Evolutionary conservation across 2,329 filamentous ascomycete species (phyloP).

Genomic region (Coniochaeta sp.): DNA sequence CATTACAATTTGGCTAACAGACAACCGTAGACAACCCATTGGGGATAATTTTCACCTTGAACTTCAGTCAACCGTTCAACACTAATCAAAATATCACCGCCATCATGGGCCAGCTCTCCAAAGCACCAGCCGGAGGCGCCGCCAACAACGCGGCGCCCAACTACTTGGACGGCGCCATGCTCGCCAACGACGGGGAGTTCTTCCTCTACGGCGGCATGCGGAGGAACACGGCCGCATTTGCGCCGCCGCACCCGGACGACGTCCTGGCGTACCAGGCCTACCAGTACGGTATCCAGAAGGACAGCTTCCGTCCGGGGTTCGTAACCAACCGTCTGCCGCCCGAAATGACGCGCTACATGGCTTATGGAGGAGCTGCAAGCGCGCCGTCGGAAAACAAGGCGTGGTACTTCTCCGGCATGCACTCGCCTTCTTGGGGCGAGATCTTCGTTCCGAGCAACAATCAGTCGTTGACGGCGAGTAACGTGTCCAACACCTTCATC

Average conservation of each 20-base stretch:
- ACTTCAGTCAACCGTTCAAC: constrained; percentile 51
- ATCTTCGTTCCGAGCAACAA: constrained; percentile 33
- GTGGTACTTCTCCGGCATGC: constrained; percentile 64
- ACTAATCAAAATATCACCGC: constrained; percentile 43
- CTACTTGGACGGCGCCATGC: constrained; percentile 56
- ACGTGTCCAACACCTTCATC: constrained; percentile 51
- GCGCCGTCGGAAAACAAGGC: constrained; percentile 64
- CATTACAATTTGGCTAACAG: constrained; percentile 4
- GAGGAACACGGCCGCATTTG: constrained; percentile 23
- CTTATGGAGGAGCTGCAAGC: constrained; percentile 56
- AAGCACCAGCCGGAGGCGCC: constrained; percentile 33
- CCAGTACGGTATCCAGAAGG: constrained; percentile 39
- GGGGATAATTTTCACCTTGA: constrained; percentile 49
- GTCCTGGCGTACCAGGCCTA: constrained; percentile 46
- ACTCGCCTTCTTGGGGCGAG: constrained; percentile 38
- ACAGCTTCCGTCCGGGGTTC: constrained; percentile 37
- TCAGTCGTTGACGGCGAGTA: constrained; percentile 28
- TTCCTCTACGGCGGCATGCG: constrained; percentile 57
- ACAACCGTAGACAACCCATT: constrained; percentile 36
- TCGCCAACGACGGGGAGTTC: constrained; percentile 57
- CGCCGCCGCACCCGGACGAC: constrained; percentile 31
- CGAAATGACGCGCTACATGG: constrained; percentile 52
- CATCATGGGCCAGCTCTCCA: constrained; percentile 41
- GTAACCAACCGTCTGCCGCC: constrained; percentile 29
- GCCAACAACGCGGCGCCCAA: constrained; percentile 47